Conservation (phyloP, 768 basidiomycete genomes). For the Trametes elegans region DNA sequence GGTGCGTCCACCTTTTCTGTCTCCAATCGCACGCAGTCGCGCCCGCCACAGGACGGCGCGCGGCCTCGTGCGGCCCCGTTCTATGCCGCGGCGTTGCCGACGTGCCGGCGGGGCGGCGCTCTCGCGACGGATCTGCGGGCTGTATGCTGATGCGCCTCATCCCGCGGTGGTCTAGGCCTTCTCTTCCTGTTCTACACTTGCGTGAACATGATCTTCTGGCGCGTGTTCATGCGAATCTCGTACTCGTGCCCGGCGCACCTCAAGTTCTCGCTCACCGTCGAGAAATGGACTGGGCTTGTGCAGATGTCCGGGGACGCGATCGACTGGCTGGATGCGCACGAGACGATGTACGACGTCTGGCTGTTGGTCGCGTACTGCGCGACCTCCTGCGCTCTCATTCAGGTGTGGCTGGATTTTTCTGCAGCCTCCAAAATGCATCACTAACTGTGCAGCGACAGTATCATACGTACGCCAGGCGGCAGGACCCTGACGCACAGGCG, state of each 20-base stretch:
- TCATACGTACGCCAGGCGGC: slow-evolving; percentile 87
- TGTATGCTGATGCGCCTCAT: neutral
- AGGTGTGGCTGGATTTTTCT: slow-evolving; percentile 48
- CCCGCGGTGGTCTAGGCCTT: slow-evolving; percentile 50
- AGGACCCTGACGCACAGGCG: slow-evolving; percentile 69
- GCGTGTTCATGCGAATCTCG: slow-evolving; percentile 97
- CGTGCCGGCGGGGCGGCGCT: neutral
- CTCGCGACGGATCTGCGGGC: neutral
- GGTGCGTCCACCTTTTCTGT: slow-evolving; percentile 43
- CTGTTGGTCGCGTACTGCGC: slow-evolving; percentile 83
- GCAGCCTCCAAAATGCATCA: no score
- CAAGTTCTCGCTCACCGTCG: slow-evolving; percentile 79
- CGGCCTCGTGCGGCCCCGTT: neutral
- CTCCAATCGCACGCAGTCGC: neutral
- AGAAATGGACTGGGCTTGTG: slow-evolving; percentile 76
- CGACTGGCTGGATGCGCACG: slow-evolving; percentile 86
- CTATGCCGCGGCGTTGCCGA: neutral
- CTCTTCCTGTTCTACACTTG: slow-evolving; percentile 87
- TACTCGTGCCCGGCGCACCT: slow-evolving; percentile 89
- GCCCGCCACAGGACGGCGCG: neutral
- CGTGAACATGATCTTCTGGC: slow-evolving; percentile 96
- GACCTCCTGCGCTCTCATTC: slow-evolving; percentile 86
- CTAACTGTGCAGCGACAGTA: slow-evolving; percentile 50
- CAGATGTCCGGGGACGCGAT: slow-evolving; percentile 75
- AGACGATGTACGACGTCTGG: slow-evolving; percentile 83